A percentile compares a stretch with the other conserved stretches of the same genome.
These are phyloP conservation scores for Pleurotus pulmonarius DNA, from an alignment of 768 basidiomycete genomes.

Conservation along the genomic window DNA sequence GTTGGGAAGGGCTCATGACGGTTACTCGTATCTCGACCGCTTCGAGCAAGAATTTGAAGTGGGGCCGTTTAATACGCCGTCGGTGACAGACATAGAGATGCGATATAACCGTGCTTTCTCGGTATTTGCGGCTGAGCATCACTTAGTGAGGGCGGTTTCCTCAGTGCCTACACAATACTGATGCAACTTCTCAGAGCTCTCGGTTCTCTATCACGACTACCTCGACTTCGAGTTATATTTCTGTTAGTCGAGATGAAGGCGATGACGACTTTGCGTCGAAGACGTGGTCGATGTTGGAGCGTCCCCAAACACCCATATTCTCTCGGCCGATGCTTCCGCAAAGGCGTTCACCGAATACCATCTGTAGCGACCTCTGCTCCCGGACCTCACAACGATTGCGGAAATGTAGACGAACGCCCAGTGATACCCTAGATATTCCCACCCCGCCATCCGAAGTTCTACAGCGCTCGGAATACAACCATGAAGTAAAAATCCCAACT, in stretches of 20 bases:
- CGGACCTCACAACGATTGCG: neutral
- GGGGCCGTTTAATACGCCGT: constrained; percentile 10
- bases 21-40: constrained; percentile 24
- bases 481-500: neutral
- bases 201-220: constrained; percentile 20
- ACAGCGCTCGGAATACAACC: constrained; percentile 8
- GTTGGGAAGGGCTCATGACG: constrained; percentile 22
- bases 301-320: constrained; percentile 14
- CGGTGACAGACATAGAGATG: constrained; percentile 15
- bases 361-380: constrained; percentile 2
- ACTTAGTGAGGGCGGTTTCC: constrained; percentile 11
- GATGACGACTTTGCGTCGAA: constrained; percentile 10
- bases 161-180: neutral
- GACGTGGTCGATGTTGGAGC: constrained; percentile 17
- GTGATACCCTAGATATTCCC: neutral
- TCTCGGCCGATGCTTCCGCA: neutral
- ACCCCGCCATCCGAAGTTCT: constrained; percentile 8
- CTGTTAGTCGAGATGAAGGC: constrained; percentile 11
- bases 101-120: constrained; percentile 6
- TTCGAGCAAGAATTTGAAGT: constrained; percentile 18
- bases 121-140: constrained; percentile 6
- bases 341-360: neutral
- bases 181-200: constrained; percentile 12
- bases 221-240: constrained; percentile 21
- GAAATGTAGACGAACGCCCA: neutral